Conservation (phyloP, 1,284 basidiomycete species). For the Fomitopsis palustris region DNA sequence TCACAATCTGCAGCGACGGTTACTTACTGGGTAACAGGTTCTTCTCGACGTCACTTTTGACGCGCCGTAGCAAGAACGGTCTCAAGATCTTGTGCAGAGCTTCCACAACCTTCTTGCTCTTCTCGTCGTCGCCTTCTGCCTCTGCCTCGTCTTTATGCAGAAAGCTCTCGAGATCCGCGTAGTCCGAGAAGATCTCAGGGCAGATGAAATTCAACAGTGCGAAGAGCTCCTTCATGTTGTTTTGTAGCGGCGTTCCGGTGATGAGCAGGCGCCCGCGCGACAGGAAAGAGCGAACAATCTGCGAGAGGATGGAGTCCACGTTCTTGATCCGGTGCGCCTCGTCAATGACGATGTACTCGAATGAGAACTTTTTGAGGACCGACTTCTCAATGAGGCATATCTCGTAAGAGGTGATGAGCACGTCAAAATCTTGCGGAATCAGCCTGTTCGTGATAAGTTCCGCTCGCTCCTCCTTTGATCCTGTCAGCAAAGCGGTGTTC, state of each 20-base stretch:
- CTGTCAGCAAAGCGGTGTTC: constrained; percentile 79
- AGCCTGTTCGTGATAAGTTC: constrained; percentile 79
- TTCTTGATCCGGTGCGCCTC: constrained; percentile 99
- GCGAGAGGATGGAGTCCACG: constrained; percentile 92
- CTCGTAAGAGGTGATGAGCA: constrained; percentile 97
- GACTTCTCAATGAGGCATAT: constrained; percentile 95
- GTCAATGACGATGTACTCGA: constrained; percentile 99
- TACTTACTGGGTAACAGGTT: constrained; percentile 83
- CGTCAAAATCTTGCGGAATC: constrained; percentile 88
- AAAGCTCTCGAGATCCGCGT: constrained; percentile 72
- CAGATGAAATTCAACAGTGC: constrained; percentile 94
- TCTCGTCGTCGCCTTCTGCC: constrained; percentile 79
- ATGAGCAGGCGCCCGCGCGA: constrained; percentile 90
- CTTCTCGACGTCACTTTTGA: constrained; percentile 98
- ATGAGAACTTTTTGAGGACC: constrained; percentile 90
- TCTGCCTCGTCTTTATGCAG: constrained; percentile 77
- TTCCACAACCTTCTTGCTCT: constrained; percentile 91
- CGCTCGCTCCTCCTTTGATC: constrained; percentile 87
- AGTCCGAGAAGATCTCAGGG: constrained; percentile 79
- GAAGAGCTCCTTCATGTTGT: constrained; percentile 97
- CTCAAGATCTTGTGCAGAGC: constrained; percentile 96
- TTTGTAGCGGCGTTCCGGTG: constrained; percentile 96
- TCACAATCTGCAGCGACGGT: not conserved
- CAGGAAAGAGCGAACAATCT: constrained; percentile 92
- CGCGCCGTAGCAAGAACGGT: constrained; percentile 91